Conservation (phyloP, 768 basidiomycete genomes). For the Rhizopogon roseolus region DNA sequence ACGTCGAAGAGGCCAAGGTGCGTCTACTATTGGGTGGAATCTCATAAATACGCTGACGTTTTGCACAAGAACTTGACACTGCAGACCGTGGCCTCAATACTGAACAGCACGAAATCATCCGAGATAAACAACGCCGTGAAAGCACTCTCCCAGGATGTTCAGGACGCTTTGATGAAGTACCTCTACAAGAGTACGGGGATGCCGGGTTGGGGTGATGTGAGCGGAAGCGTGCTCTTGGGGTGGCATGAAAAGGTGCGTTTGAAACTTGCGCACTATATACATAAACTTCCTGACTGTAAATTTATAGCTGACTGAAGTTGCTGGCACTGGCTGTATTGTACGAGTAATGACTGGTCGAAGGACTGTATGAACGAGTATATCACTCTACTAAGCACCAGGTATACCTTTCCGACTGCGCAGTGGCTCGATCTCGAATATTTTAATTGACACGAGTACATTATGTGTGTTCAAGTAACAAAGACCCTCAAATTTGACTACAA, state of each 20-base stretch:
- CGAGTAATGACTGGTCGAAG: constrained; percentile 72
- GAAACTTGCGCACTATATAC: no score
- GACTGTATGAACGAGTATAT: constrained; percentile 35
- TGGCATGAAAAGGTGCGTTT: constrained; percentile 93
- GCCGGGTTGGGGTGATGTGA: constrained; percentile 53
- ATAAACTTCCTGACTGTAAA: background rate
- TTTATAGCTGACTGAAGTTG: constrained; percentile 83
- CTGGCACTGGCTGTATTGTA: constrained; percentile 95
- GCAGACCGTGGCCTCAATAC: constrained; percentile 76
- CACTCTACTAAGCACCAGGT: background rate
- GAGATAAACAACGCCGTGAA: constrained; percentile 80
- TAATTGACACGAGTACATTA: no score
- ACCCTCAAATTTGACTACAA: background rate
- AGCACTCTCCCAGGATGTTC: constrained; percentile 62
- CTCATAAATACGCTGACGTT: background rate
- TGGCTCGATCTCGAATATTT: no score
- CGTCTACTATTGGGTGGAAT: constrained; percentile 6
- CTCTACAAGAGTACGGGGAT: constrained; percentile 93
- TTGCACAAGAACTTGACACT: constrained; percentile 64
- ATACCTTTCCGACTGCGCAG: no score
- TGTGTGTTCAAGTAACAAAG: no score
- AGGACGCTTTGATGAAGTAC: constrained; percentile 94
- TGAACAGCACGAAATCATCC: constrained; percentile 89
- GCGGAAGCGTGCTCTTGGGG: constrained; percentile 59
- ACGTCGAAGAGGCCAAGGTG: constrained; percentile 90